Percentiles rank a stretch among this genome's conserved stretches.
These are phyloP conservation scores for Flaveria robusta DNA, from an alignment of 129 eudicot species.

Conservation along the genomic window DNA sequence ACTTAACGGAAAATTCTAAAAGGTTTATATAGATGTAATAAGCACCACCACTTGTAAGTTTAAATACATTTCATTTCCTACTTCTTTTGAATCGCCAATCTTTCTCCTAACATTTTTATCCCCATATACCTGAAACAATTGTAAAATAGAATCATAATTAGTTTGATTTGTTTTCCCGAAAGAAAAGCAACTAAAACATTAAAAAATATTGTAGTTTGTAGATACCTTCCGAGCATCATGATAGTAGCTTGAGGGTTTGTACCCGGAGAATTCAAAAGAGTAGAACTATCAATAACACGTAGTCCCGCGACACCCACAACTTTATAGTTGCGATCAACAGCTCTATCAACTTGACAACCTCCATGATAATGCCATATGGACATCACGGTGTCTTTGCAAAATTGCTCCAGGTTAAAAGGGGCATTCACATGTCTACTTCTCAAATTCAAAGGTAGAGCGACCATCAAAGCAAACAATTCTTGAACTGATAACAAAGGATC, in stretches of 20 bases:
- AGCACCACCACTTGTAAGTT: not conserved
- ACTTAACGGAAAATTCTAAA: not conserved
- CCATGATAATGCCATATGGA: slow-evolving; percentile 98
- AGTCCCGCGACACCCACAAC: slow-evolving; percentile 60
- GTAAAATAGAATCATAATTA: not conserved
- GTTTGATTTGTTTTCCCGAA: not conserved
- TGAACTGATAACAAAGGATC: slow-evolving; percentile 48
- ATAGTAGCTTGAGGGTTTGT: slow-evolving; percentile 98
- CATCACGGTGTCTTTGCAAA: slow-evolving; percentile 82
- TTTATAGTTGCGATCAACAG: slow-evolving; percentile 63
- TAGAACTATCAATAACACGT: slow-evolving; percentile 82
- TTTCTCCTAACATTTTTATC: slow-evolving; percentile 50
- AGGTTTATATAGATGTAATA: not conserved
- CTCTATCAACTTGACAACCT: slow-evolving; percentile 78
- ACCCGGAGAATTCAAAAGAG: slow-evolving; percentile 78
- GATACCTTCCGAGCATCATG: slow-evolving; percentile 96
- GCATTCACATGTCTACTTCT: slow-evolving; percentile 43
- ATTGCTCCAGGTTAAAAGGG: slow-evolving; percentile 45
- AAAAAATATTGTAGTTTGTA: not conserved
- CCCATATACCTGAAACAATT: slow-evolving; percentile 68
- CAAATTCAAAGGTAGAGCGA: slow-evolving; percentile 58
- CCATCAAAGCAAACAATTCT: slow-evolving; percentile 35
- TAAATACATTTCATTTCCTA: slow-evolving; percentile 17
- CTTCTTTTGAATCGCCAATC: slow-evolving; percentile 25
- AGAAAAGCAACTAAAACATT: not conserved